Base-by-base conservation (phyloP, 2,329 filamentous ascomycete species). In the Hypomyces perniciosus region DNA sequence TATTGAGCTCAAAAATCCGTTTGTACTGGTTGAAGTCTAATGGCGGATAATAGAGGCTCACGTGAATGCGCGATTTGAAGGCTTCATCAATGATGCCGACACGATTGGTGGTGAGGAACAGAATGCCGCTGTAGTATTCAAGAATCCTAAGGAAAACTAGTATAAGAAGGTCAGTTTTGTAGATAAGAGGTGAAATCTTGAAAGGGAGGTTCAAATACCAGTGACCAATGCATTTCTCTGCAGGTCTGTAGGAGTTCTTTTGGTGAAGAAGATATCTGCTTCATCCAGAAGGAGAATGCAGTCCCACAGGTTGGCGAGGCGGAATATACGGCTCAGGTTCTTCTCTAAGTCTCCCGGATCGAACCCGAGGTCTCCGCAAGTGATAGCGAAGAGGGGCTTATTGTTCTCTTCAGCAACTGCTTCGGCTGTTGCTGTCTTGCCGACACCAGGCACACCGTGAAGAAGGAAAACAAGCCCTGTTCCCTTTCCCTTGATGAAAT, bases 401-500 rank as follows among this genome's bases (percentile, higher is more conserved):
- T 55, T 29, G 0, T 53, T 56, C 2, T 56, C 44, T 8, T 62
- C 57, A 0, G 63, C 62, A 1, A 64, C 56, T 6, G 48, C 53
- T 10, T 56, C 52, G 1, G 54, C 66, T 2, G 65, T 68, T 1
- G 61, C 59, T 0, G 66, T 68, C 40, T 68, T 68, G 0, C 66
- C 66, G 0, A 64, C 62, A 1, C 65, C 65, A 0, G 64, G 65
- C 1, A 56, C 61, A 1, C 66, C 67, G 10, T 67, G 64, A 0
- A 69, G 52, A 1, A 68, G 55, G 1, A 69, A 59, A 1, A 68
- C 62, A 0, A 66, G 56, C 1, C 58, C 55, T n/a, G 55, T 59
- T 0, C 67, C 65, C 31, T 68, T 68, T 2, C 72, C 72, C 46
- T 68, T 66, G 42, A 76, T 72, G 8, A 76, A 54, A 56, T 76